Base-by-base conservation (phyloP, 768 basidiomycete species). In the Leccinum obscurum region DNA sequence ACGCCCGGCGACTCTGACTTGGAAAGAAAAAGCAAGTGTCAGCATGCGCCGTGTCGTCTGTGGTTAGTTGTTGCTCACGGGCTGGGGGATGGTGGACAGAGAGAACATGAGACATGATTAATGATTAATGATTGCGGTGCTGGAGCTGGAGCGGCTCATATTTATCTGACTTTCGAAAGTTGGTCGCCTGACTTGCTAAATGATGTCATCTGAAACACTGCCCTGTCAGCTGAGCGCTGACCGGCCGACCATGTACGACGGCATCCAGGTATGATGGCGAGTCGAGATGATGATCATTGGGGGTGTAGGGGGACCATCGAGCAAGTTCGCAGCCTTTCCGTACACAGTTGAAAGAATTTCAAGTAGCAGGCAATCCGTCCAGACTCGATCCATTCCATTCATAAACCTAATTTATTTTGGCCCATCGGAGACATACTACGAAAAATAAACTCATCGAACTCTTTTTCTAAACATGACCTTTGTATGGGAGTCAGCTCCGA, bases 1-100 rank as follows among this genome's bases (percentile, higher is more conserved):
- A 51, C 84, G 78, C 28, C 83, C 82, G 35, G 78, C 83, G 14
- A 84, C 83, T 64, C 69, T 77, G 54, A 77, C 75, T 76, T 53
- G 2, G 17, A 1, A 2, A 49, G 1, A 26, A 6, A 20, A 20
- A 0, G 10, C 9, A 20, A 28, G 7, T 6, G 24, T 64, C 52
- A 64, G 56, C 6, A 20, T 34, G n/a, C 2, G 28, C 20, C 14
- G 24, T 4, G 2, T 49, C 1, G 9, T 6, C 20, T 6, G 10
- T 26, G 13, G 26, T 8, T 6, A n/a, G 8, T 20, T 52, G 60
- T 35, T 50, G 70, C 80, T 70, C 70, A 83, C 84, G 57, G 39
- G 84, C 84, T 49, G 84, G 83, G 32, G 77, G 66, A 57, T 85
- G 83, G 35, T 77, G 75, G 26, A 65, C 62, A 5, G 72, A 66